A percentile compares a stretch with the other conserved stretches of the same genome.
Conservation (phyloP, 306 rosid species). For the Arachis stenosperma region DNA sequence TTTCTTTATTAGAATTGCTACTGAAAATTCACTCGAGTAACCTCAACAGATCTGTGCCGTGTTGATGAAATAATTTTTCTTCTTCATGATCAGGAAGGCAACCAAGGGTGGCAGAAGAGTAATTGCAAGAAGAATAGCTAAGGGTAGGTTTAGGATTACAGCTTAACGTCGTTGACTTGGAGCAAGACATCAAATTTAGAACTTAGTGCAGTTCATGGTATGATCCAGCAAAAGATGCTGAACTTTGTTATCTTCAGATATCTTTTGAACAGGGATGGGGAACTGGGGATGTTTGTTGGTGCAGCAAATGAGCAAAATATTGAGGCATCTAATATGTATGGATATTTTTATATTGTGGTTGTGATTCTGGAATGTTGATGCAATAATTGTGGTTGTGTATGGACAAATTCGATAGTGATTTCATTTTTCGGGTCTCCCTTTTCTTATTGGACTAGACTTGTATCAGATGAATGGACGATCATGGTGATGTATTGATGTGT, state of each 20-base stretch:
- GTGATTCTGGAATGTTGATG: not conserved
- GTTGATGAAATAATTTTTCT: constrained; percentile 23
- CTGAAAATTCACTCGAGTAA: constrained; percentile 38
- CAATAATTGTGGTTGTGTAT: too few relatives aligned
- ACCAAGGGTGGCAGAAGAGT: constrained; percentile 94
- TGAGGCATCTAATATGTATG: constrained; percentile 24
- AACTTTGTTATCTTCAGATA: constrained; percentile 23
- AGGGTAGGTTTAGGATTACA: constrained; percentile 85
- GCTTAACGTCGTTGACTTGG: constrained; percentile 57
- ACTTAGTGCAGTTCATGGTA: constrained; percentile 26
- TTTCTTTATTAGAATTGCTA: too few relatives aligned
- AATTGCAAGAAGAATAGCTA: constrained; percentile 88
- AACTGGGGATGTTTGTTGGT: not conserved
- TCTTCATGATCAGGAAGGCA: constrained; percentile 76
- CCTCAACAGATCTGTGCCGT: not conserved
- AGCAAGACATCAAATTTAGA: constrained; percentile 33
- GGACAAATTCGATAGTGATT: not conserved
- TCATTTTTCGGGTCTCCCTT: not conserved
- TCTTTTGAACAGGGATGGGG: not conserved
- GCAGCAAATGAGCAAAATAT: constrained; percentile 16
- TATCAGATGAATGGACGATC: too few relatives aligned
- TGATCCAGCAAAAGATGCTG: not conserved
- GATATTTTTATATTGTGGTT: constrained; percentile 18
- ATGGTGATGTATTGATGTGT: too few relatives aligned
- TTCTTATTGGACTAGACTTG: too few relatives aligned